These are phyloP conservation scores for Graphilbum fragrans DNA, from an alignment of 2,329 filamentous ascomycete genomes.

Conservation along the genomic window DNA sequence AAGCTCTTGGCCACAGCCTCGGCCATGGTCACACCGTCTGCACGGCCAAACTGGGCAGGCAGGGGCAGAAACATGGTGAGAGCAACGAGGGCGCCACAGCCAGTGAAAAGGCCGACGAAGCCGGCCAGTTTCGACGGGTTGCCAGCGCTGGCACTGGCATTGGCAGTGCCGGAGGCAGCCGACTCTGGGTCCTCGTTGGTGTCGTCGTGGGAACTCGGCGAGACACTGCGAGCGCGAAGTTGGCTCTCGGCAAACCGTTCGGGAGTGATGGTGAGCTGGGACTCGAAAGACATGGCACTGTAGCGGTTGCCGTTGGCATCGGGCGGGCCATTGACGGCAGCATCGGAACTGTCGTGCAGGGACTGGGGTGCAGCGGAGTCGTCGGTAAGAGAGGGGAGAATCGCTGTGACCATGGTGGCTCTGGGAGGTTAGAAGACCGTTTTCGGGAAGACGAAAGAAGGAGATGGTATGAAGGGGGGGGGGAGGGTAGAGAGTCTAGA, in stretches of 20 bases:
- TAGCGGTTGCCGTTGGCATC: conserved; percentile 57
- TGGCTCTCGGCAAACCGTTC: conserved; percentile 31
- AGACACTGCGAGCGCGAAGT: conserved; percentile 5
- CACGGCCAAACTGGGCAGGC: conserved; percentile 63
- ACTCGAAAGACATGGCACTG: conserved; percentile 57
- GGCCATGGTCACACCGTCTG: conserved; percentile 58
- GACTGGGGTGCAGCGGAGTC: conserved; percentile 20
- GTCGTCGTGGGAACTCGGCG: conserved; percentile 15
- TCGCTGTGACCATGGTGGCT: conserved; percentile 93
- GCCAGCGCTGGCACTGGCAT: conserved; percentile 16
- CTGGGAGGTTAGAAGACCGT: conserved; percentile 18
- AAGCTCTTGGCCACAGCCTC: conserved; percentile 74
- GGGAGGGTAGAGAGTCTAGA: neutral
- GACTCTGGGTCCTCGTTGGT: conserved; percentile 10
- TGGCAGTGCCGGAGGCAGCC: conserved; percentile 1
- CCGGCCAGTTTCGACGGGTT: conserved; percentile 61
- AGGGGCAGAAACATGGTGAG: conserved; percentile 74
- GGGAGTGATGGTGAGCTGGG: conserved; percentile 64
- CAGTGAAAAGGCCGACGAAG: conserved; percentile 84
- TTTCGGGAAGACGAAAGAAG: neutral
- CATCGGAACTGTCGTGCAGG: conserved; percentile 9
- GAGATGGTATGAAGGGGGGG: neutral
- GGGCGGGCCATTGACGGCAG: conserved; percentile 55
- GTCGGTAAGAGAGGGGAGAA: conserved; percentile 61
- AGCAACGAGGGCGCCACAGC: conserved; percentile 80